Evolutionary conservation across 768 basidiomycete species (phyloP).

Genomic region (Termitomyces sp.): DNA sequence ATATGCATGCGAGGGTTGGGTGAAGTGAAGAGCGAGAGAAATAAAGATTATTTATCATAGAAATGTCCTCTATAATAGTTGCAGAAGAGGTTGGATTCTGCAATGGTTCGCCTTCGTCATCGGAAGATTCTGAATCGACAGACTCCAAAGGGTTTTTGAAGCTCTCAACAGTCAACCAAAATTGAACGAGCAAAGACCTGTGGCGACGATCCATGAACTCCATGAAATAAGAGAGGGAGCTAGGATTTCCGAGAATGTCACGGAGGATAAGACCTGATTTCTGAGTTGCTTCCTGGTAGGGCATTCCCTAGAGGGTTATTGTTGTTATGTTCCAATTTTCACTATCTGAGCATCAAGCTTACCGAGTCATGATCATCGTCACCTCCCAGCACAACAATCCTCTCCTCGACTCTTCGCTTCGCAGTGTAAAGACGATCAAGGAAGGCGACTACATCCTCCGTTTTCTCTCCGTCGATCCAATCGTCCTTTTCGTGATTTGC

Average conservation of each 20-base stretch:
- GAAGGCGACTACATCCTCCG: conserved; percentile 83
- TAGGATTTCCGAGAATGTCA: conserved; percentile 84
- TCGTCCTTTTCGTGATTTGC: conserved; percentile 86
- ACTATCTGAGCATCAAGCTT: conserved; percentile 16
- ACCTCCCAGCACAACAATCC: conserved; percentile 76
- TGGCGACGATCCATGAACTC: conserved; percentile 95
- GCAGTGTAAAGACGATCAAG: conserved; percentile 87
- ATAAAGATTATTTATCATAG: conserved; percentile 86
- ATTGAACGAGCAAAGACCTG: conserved; percentile 85
- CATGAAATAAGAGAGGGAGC: conserved; percentile 93
- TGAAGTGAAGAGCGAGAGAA: conserved; percentile 62
- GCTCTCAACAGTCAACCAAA: conserved; percentile 96
- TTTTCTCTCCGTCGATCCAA: conserved; percentile 83
- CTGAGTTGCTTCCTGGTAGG: conserved; percentile 37
- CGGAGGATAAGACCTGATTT: conserved; percentile 60
- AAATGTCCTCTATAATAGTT: conserved; percentile 81
- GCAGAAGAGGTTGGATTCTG: conserved; percentile 52
- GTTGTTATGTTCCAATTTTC: background rate
- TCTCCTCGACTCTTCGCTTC: conserved; percentile 81
- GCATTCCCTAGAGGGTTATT: conserved; percentile 25
- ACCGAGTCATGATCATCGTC: conserved; percentile 63
- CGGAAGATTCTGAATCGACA: conserved; percentile 68
- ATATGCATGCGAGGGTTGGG: conserved; percentile 58
- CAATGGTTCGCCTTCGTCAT: conserved; percentile 51
- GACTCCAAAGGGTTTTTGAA: conserved; percentile 96